Conservation (phyloP, 805 yeast genomes). For the Metschnikowia shivogae region DNA sequence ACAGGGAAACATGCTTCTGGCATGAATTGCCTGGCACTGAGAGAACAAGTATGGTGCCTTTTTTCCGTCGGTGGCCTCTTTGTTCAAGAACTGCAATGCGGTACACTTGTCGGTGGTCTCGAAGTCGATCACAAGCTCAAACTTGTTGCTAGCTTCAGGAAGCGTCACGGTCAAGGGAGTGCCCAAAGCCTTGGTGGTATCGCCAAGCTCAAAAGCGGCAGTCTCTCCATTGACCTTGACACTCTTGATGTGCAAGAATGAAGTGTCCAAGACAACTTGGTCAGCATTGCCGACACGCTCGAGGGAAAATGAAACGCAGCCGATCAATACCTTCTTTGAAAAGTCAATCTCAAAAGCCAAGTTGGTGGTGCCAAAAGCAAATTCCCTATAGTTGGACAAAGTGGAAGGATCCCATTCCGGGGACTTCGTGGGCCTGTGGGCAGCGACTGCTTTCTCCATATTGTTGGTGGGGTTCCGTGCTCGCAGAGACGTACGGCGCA, state of each 20-base stretch:
- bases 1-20: slow-evolving; percentile 81
- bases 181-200: slow-evolving; percentile 55
- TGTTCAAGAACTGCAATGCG: slow-evolving; percentile 81
- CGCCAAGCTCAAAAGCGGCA: slow-evolving; percentile 31
- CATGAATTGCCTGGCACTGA: slow-evolving; percentile 89
- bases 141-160: slow-evolving; percentile 7
- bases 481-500: neutral
- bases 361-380: slow-evolving; percentile 48
- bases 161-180: slow-evolving; percentile 43
- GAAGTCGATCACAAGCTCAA: slow-evolving; percentile 45
- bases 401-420: slow-evolving; percentile 63
- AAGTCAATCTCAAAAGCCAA: slow-evolving; percentile 56
- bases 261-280: slow-evolving; percentile 62
- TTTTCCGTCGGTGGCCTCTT: slow-evolving; percentile 69
- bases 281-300: slow-evolving; percentile 21
- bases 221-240: slow-evolving; percentile 42
- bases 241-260: slow-evolving; percentile 47
- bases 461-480: neutral
- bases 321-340: slow-evolving; percentile 46
- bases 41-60: slow-evolving; percentile 72
- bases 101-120: slow-evolving; percentile 73
- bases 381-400: slow-evolving; percentile 60
- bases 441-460: slow-evolving; percentile 10
- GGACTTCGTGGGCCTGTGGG: slow-evolving; percentile 14
- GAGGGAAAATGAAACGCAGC: slow-evolving; percentile 51